Evolutionary conservation across 768 basidiomycete genomes (phyloP).

Genomic region (Lactarius sanguifluus): DNA sequence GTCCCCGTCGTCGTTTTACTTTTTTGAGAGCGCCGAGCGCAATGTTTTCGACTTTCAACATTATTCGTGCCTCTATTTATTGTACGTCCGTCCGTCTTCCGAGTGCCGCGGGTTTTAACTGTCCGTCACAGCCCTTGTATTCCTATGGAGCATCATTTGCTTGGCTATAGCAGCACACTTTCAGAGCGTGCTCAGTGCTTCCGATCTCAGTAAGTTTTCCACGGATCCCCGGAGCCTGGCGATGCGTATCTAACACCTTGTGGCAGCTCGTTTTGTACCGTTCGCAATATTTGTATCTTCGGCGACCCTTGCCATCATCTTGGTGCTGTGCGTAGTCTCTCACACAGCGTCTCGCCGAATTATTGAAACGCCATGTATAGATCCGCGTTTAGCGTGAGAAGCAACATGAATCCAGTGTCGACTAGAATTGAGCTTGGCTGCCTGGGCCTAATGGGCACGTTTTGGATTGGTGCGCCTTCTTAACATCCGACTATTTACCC

Average conservation of each 20-base stretch:
- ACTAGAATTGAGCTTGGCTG: conserved; percentile 74
- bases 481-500: background rate
- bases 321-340: conserved; percentile 53
- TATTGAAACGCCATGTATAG: conserved; percentile 38
- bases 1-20: conserved; percentile 15
- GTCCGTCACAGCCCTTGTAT: conserved; percentile 51
- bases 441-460: conserved; percentile 66
- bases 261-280: conserved; percentile 79
- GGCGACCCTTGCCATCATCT: conserved; percentile 65
- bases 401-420: conserved; percentile 72
- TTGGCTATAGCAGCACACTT: conserved; percentile 80
- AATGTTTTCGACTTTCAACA: conserved; percentile 75
- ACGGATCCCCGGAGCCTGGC: background rate
- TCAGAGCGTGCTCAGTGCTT: conserved; percentile 64
- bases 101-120: conserved; percentile 4
- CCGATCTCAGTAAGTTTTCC: conserved; percentile 69
- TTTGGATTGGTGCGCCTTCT: conserved; percentile 68
- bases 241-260: conserved; percentile 12
- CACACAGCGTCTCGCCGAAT: conserved; percentile 8
- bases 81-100: conserved; percentile 42
- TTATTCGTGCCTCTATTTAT: conserved; percentile 65
- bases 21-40: conserved; percentile 33
- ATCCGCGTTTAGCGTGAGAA: conserved; percentile 61
- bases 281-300: conserved; percentile 81
- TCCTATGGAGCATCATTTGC: conserved; percentile 76